Evolutionary conservation across 139 green algal species (phyloP).

Genomic region (Tetradesmus lagerheimii): DNA sequence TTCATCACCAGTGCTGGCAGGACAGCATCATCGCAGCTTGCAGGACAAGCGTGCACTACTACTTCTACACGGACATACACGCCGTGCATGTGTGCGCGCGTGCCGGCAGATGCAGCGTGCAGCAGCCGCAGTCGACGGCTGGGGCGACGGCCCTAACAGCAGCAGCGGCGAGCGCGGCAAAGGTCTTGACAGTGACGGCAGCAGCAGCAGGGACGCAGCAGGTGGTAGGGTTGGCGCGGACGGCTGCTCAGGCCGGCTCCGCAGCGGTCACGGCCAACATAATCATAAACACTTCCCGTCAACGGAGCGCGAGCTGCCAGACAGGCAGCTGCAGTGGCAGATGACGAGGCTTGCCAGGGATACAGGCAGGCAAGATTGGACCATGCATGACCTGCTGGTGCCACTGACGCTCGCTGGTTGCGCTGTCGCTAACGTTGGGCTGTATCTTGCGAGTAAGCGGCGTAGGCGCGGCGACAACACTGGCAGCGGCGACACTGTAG

Average conservation of each 20-base stretch:
- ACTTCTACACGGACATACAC: constrained; percentile 28
- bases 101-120: not conserved
- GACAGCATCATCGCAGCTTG: constrained; percentile 40
- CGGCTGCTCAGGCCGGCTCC: not conserved
- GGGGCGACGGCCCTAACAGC: not conserved
- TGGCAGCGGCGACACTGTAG: not conserved
- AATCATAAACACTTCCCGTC: not conserved
- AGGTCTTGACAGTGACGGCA: not conserved
- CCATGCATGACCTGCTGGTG: constrained; percentile 22
- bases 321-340: constrained; percentile 47
- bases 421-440: constrained; percentile 13
- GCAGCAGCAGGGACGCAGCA: not conserved
- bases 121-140: not conserved
- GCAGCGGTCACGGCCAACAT: not conserved
- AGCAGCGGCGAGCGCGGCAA: not conserved
- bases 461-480: not conserved
- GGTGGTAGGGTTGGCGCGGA: not conserved
- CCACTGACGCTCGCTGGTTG: constrained; percentile 42
- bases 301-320: constrained; percentile 27
- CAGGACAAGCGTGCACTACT: constrained; percentile 4
- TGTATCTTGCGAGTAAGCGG: constrained; percentile 30
- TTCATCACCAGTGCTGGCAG: constrained; percentile 11
- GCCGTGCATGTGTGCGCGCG: not conserved
- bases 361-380: not conserved
- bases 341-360: constrained; percentile 35